These are phyloP conservation scores for Pythium grandisporangium DNA, from an alignment of 352 stramenopile species.

Conservation along the genomic window DNA sequence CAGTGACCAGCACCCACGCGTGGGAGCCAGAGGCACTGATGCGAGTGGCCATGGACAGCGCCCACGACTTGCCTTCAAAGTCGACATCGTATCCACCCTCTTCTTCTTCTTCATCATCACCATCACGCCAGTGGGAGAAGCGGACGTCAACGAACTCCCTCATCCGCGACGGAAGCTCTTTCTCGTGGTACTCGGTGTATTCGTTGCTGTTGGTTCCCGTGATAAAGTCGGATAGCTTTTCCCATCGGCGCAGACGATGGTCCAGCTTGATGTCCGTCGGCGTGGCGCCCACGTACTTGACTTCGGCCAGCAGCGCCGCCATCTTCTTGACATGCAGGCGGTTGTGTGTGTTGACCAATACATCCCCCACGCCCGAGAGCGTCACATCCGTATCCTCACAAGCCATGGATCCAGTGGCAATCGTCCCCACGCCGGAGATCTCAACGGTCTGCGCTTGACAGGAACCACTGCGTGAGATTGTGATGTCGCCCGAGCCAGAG, in stretches of 20 bases:
- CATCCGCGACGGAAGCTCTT: neutral
- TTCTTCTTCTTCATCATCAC: too few species aligned
- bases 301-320: constrained; percentile 1
- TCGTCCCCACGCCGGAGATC: constrained; percentile 29
- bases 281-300: constrained; percentile 9
- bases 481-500: constrained; percentile 32
- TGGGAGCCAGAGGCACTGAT: neutral
- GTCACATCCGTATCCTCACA: constrained; percentile 22
- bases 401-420: constrained; percentile 37
- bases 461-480: constrained; percentile 26
- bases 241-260: neutral
- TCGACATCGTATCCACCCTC: neutral
- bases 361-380: constrained; percentile 28
- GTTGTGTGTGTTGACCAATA: constrained; percentile 39
- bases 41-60: neutral
- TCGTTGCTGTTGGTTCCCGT: neutral
- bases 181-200: neutral
- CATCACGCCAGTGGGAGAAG: neutral
- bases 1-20: neutral
- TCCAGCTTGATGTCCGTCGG: constrained; percentile 4
- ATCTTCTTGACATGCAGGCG: constrained; percentile 11
- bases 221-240: neutral
- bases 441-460: constrained; percentile 37
- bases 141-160: neutral
- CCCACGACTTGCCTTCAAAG: neutral